Evolutionary conservation across 1,139 yeast genomes (phyloP).

Genomic region (Zygosaccharomyces pseudobailii): DNA sequence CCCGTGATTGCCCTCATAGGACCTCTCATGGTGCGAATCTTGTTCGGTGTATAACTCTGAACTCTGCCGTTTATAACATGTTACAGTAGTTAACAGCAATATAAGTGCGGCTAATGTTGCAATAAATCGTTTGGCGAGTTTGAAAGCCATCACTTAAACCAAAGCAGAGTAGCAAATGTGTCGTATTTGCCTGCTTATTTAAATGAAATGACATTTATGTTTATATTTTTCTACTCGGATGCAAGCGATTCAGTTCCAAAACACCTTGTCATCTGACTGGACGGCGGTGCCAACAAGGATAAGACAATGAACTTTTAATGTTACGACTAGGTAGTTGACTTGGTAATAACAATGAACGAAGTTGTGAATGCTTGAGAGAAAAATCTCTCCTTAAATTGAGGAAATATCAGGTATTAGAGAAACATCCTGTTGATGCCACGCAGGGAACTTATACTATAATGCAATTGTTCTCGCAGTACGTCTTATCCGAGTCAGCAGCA

Average conservation of each 20-base stretch:
- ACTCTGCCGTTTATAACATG: neutral
- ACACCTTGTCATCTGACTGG: neutral
- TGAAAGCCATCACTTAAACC: neutral
- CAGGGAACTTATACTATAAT: too few species aligned
- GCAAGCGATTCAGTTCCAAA: neutral
- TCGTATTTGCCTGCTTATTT: neutral
- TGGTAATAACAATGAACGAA: too few species aligned
- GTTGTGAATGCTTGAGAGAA: too few species aligned
- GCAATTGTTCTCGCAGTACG: too few species aligned
- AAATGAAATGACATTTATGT: neutral
- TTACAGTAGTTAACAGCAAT: conserved; percentile 1
- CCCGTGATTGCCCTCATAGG: neutral
- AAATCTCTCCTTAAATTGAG: too few species aligned
- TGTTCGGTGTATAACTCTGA: neutral
- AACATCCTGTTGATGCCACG: too few species aligned
- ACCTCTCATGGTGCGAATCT: neutral
- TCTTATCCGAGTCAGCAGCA: too few species aligned
- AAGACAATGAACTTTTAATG: too few species aligned
- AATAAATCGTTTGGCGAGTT: neutral
- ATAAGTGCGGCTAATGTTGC: neutral
- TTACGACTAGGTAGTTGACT: too few species aligned
- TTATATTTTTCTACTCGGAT: neutral
- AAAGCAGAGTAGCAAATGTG: neutral
- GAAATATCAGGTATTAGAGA: too few species aligned
- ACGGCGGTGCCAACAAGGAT: neutral